phyloP scores from a whole-genome alignment of 768 basidiomycete species.

The Termitomyces sp. region DNA sequence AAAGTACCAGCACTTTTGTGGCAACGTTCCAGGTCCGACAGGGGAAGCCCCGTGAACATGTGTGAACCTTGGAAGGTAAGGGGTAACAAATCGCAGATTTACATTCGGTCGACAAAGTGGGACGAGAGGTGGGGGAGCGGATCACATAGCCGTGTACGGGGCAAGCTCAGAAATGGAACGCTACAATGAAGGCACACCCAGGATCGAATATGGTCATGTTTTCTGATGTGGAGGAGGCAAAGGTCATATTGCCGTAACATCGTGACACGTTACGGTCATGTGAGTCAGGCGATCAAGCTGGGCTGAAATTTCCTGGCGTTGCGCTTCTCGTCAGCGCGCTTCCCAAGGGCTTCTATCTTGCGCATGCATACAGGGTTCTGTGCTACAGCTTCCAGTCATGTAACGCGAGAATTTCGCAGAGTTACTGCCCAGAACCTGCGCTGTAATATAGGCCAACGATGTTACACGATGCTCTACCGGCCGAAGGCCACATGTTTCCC shows the following conservation, averaged over 20 bases:
- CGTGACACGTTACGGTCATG: conserved; percentile 14
- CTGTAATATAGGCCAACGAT: background rate
- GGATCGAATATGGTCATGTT: conserved; percentile 12
- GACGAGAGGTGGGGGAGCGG: conserved; percentile 3
- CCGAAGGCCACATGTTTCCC: conserved; percentile 1
- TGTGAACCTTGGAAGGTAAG: background rate
- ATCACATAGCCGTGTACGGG: conserved; percentile 8
- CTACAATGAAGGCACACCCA: conserved; percentile 11
- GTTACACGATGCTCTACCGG: background rate
- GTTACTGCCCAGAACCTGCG: background rate
- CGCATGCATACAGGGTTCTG: conserved; percentile 39
- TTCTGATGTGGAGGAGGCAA: conserved; percentile 11
- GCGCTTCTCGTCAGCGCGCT: conserved; percentile 10
- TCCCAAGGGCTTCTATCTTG: conserved; percentile 20
- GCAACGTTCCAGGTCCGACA: conserved; percentile 33
- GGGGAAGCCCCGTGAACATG: conserved; percentile 9
- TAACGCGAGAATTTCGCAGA: conserved; percentile 25
- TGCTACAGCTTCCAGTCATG: conserved; percentile 29
- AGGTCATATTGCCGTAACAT: conserved; percentile 12
- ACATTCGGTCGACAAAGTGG: background rate
- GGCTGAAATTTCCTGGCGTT: conserved; percentile 8
- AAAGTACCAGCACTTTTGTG: conserved; percentile 30
- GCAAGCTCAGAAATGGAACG: background rate
- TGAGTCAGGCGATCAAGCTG: conserved; percentile 11
- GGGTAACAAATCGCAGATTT: background rate